A percentile compares a stretch with the other conserved stretches of the same genome.
Conservation (phyloP, 2,329 filamentous ascomycete species). For the Lachnellula hyalina region DNA sequence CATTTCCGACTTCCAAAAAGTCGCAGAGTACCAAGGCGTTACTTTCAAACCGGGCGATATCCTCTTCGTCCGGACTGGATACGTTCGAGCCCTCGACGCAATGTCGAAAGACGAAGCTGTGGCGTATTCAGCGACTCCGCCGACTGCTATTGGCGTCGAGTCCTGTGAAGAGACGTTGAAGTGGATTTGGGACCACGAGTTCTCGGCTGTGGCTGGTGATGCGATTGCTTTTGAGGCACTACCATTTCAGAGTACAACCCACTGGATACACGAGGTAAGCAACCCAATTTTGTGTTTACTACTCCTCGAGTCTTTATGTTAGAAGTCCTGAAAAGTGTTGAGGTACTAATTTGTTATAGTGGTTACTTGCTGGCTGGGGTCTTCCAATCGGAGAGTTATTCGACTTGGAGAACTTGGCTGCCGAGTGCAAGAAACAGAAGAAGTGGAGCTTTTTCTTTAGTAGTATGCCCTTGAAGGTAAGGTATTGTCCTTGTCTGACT, state of each 20-base stretch:
- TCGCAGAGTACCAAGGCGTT: conserved; percentile 32
- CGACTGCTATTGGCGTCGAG: conserved; percentile 35
- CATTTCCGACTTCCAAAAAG: conserved; percentile 28
- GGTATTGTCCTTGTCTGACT: background rate
- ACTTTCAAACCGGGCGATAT: conserved; percentile 35
- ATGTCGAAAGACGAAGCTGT: conserved; percentile 21
- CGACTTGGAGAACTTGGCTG: conserved; percentile 39
- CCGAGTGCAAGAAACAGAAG: conserved; percentile 45
- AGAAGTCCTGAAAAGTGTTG: no score
- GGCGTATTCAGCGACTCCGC: conserved; percentile 21
- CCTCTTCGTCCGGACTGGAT: conserved; percentile 36
- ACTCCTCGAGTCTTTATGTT: conserved; percentile 26
- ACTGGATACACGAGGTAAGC: conserved; percentile 35
- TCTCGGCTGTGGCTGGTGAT: conserved; percentile 41
- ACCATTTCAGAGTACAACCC: conserved; percentile 27
- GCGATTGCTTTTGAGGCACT: conserved; percentile 40
- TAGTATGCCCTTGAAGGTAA: conserved; percentile 52
- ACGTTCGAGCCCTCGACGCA: conserved; percentile 29
- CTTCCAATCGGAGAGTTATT: conserved; percentile 46
- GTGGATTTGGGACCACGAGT: conserved; percentile 43
- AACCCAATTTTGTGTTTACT: background rate
- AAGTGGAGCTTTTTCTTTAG: conserved; percentile 59
- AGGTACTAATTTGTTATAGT: no score
- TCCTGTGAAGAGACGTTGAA: conserved; percentile 28
- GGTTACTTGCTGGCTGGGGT: background rate